Evolutionary conservation across 768 basidiomycete species (phyloP), one percentile per base, ranked within the genome.

Genomic region (Mycena leptocephala): DNA sequence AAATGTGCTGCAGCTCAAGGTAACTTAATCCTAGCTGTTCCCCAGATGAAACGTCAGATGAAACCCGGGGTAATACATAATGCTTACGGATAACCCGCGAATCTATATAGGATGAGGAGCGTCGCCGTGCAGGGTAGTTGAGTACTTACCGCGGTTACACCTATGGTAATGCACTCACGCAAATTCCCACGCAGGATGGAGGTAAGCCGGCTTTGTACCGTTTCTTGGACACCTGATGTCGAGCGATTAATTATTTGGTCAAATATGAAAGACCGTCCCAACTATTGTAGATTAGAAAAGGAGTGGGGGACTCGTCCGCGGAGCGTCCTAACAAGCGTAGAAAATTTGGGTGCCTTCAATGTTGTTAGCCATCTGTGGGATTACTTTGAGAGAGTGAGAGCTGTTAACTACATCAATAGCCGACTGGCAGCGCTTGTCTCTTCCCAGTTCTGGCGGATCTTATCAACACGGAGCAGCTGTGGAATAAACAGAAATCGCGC

Each of bases 321-420:
- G 63, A 64, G 6, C 43, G 24, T 22, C 63, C 63, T 28, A 64
- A 43, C 32, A 64, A 48, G 18, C 63, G 43, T 3, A 64, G 41
- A 43, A 64, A 48, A 43, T 46, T 64, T 13, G 63, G 63, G 22
- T 64, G 63, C 41, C 63, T 64, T 28, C 20, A 64, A 48, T 20
- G 6, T 28, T 11, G 18, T 43, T 14, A 46, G 39, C 28, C 6
- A 6, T n/a, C 10, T 5, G 4, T 61, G 26, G 4, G 5, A 5
- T 41, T 28, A 28, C n/a, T n/a, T n/a, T n/a, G n/a, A n/a, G n/a
- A n/a, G n/a, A n/a, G n/a, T 10, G 39, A 43, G 35, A 18, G 26
- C 24, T 22, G n/a, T 22, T 16, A 8, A 6, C 18, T 48, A 64
- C 43, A 64, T 64, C 5, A 64, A 32, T 10, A 14, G 24, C 26